These are phyloP conservation scores for Cystoisospora suis DNA, from an alignment of 169 alveolate genomes.

Conservation along the genomic window DNA sequence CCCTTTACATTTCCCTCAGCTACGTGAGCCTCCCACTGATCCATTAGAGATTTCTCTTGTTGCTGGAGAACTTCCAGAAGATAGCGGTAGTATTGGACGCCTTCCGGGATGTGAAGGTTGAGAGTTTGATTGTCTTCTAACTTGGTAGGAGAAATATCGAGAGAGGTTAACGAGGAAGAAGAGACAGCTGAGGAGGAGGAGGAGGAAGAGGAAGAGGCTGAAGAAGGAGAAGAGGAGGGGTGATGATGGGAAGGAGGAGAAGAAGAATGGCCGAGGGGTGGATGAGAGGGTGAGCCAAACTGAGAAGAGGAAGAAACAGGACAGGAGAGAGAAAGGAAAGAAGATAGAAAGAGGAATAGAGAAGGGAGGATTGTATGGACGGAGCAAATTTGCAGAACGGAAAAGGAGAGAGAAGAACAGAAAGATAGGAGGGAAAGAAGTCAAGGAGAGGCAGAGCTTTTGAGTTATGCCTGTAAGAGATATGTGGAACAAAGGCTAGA, in stretches of 20 bases:
- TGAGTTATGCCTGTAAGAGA: background rate
- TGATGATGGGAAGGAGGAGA: background rate
- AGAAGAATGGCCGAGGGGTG: background rate
- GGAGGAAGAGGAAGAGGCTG: background rate
- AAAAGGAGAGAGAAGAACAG: background rate
- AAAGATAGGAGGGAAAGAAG: background rate
- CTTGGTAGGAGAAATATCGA: background rate
- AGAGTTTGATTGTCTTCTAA: background rate
- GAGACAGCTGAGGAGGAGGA: background rate
- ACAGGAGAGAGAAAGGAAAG: background rate
- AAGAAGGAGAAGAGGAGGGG: background rate
- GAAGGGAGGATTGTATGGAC: background rate
- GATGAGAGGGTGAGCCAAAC: background rate
- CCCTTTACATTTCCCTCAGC: too few species aligned
- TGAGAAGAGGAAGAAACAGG: too few species aligned
- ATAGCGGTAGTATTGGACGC: background rate
- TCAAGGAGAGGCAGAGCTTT: background rate
- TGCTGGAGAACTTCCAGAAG: background rate
- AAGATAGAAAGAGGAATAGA: background rate
- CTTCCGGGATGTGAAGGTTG: background rate
- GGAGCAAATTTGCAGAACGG: background rate
- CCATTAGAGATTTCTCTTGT: too few species aligned
- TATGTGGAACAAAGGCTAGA: background rate
- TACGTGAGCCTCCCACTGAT: too few species aligned
- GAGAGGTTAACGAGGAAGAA: background rate